A percentile compares a stretch with the other conserved stretches of the same genome.
phyloP scores from a whole-genome alignment of 192 early-diverging fungal genomes.

The Entomortierella parvispora region DNA sequence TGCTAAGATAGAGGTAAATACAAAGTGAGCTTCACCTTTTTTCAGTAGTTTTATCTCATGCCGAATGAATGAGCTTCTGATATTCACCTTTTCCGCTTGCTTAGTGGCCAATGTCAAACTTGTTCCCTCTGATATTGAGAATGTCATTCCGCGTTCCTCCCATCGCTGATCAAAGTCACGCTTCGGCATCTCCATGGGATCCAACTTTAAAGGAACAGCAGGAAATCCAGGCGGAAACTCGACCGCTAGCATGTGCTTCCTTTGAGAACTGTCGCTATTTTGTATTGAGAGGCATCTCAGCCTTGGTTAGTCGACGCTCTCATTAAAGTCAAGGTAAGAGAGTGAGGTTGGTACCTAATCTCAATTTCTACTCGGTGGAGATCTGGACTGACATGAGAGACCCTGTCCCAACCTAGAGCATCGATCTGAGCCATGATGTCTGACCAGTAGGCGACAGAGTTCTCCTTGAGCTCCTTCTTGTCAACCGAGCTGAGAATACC shows the following conservation, averaged over 20 bases:
- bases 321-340: not conserved
- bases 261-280: conserved; percentile 18
- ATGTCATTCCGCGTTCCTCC: not conserved
- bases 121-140: not conserved
- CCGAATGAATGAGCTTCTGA: not conserved
- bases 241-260: conserved; percentile 31
- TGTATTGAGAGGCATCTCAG: not conserved
- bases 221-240: conserved; percentile 32
- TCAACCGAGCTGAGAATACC: conserved; percentile 15
- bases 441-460: conserved; percentile 20
- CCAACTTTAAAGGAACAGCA: conserved; percentile 12
- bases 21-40: not conserved
- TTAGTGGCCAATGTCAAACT: conserved; percentile 3
- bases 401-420: conserved; percentile 30
- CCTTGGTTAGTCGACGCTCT: not conserved
- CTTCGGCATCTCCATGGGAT: conserved; percentile 29
- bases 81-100: conserved; percentile 22
- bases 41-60: not conserved
- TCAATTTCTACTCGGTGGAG: conserved; percentile 22
- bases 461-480: not conserved
- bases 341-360: conserved; percentile 11
- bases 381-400: conserved; percentile 21
- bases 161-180: not conserved
- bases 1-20: conserved; percentile 1
- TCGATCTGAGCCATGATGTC: conserved; percentile 36